phyloP scores from a whole-genome alignment of 108 stramenopile genomes.

The Fragilariopsis cylindrus region DNA sequence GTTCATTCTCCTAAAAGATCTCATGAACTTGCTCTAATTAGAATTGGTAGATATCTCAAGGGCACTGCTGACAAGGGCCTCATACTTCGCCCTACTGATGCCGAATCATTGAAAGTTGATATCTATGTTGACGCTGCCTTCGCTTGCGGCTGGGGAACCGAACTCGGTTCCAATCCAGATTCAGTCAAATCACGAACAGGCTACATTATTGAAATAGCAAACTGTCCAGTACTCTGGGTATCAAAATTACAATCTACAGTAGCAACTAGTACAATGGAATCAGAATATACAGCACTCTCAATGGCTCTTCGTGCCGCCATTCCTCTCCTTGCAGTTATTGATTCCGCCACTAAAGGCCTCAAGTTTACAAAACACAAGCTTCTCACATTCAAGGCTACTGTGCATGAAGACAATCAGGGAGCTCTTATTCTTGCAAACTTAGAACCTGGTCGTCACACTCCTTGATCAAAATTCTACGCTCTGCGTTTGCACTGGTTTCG shows the following conservation, averaged over 20 bases:
- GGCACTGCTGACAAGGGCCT: constrained; percentile 37
- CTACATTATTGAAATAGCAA: constrained; percentile 12
- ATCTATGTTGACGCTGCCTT: constrained; percentile 53
- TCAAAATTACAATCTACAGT: constrained; percentile 50
- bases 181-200: not conserved
- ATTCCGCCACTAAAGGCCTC: no score
- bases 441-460: no score
- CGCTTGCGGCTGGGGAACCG: constrained; percentile 41
- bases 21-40: constrained; percentile 39
- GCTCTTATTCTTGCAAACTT: no score
- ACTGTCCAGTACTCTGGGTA: constrained; percentile 48
- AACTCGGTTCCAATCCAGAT: constrained; percentile 36
- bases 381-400: no score
- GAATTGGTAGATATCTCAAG: constrained; percentile 43
- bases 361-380: no score
- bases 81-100: constrained; percentile 22
- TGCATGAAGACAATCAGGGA: no score
- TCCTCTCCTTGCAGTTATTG: no score
- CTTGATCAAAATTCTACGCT: no score
- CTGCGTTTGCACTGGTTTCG: no score
- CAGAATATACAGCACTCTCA: constrained; percentile 38
- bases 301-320: no score
- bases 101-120: constrained; percentile 24
- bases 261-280: constrained; percentile 50
- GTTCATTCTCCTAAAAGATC: constrained; percentile 32